Evolutionary conservation across 805 yeast genomes (phyloP).

Genomic region (Saccharomyces eubayanus): DNA sequence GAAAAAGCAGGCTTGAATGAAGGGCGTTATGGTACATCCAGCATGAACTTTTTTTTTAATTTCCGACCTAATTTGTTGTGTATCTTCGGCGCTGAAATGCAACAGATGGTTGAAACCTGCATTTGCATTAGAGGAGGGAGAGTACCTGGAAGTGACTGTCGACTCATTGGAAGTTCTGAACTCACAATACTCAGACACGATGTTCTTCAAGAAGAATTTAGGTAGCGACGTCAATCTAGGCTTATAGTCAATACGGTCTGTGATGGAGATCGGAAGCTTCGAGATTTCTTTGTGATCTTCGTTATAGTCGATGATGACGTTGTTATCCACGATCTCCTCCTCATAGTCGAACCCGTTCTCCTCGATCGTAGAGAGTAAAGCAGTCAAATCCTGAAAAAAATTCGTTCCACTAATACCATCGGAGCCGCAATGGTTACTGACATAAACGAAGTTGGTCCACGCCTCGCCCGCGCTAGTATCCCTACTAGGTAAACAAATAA

Average conservation of each 20-base stretch:
- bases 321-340: neutral
- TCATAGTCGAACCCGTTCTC: slow-evolving; percentile 3
- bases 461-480: neutral
- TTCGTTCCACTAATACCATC: slow-evolving; percentile 22
- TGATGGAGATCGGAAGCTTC: slow-evolving; percentile 18
- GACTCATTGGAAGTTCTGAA: slow-evolving; percentile 9
- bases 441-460: slow-evolving; percentile 9
- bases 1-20: slow-evolving; percentile 20
- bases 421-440: slow-evolving; percentile 21
- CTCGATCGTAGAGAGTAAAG: neutral
- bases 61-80: slow-evolving; percentile 6
- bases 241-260: slow-evolving; percentile 16
- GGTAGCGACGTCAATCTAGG: slow-evolving; percentile 10
- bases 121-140: neutral
- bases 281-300: slow-evolving; percentile 8
- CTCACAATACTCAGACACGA: slow-evolving; percentile 3
- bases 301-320: slow-evolving; percentile 10
- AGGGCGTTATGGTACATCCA: slow-evolving; percentile 20
- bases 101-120: slow-evolving; percentile 9
- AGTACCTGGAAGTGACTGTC: slow-evolving; percentile 3
- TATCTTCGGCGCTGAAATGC: slow-evolving; percentile 7
- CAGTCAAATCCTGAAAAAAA: slow-evolving; percentile 17
- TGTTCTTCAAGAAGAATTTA: slow-evolving; percentile 8
- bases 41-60: slow-evolving; percentile 7
- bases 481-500: slow-evolving; percentile 11